Evolutionary conservation across 2,329 filamentous ascomycete genomes (phyloP).

Genomic region (Eurotiales sp.): DNA sequence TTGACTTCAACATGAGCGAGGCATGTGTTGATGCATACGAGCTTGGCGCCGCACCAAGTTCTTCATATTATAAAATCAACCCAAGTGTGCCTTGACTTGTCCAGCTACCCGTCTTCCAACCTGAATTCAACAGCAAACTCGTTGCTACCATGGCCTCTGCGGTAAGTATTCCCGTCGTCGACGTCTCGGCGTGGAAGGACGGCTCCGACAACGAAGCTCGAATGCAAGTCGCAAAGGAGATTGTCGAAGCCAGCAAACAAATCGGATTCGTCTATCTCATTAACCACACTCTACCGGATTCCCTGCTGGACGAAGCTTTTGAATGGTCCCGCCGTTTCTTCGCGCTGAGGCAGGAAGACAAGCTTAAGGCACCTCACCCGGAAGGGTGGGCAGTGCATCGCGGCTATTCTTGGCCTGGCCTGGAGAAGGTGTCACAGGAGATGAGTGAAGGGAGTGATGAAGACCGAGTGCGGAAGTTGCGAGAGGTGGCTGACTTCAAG

Average conservation of each 20-base stretch:
- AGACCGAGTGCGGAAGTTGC: slow-evolving; percentile 39
- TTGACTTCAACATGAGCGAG: too few species aligned
- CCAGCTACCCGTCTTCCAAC: too few species aligned
- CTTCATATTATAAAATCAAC: too few species aligned
- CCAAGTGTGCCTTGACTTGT: too few species aligned
- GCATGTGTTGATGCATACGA: too few species aligned
- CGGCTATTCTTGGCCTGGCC: slow-evolving; percentile 54
- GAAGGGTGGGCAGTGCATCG: slow-evolving; percentile 49
- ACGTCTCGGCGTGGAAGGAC: slow-evolving; percentile 35
- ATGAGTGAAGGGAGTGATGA: slow-evolving; percentile 40
- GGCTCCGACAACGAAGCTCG: slow-evolving; percentile 25
- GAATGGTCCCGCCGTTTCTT: slow-evolving; percentile 44
- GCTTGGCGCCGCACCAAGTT: too few species aligned
- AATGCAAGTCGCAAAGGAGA: slow-evolving; percentile 32
- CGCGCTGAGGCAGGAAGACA: slow-evolving; percentile 42
- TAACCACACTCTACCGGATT: slow-evolving; percentile 44
- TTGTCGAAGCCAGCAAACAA: slow-evolving; percentile 40
- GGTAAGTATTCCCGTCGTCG: slow-evolving; percentile 34
- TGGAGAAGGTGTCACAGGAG: slow-evolving; percentile 52
- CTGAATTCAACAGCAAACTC: not conserved
- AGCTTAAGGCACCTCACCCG: slow-evolving; percentile 50
- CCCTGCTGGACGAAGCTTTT: slow-evolving; percentile 43
- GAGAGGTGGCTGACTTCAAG: slow-evolving; percentile 51
- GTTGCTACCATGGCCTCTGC: too few species aligned
- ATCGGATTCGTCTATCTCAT: slow-evolving; percentile 50